Evolutionary conservation across 2,329 filamentous ascomycete genomes (phyloP).

Genomic region (Botrytis cinerea): DNA sequence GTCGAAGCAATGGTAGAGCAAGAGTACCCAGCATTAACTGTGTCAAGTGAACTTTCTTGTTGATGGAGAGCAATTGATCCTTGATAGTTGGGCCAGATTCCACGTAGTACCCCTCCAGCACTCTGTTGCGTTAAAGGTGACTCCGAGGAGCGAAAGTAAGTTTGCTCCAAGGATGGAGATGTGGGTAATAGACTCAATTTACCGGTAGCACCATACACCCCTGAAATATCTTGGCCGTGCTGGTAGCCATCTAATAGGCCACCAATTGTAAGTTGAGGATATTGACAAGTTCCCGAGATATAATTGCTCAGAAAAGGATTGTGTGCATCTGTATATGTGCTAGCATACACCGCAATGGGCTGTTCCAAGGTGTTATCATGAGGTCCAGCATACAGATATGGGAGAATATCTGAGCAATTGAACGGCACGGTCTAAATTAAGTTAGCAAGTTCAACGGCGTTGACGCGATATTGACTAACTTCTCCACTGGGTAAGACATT

Average conservation of each 20-base stretch:
- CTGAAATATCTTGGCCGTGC: conserved; percentile 43
- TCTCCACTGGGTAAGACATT: conserved; percentile 46
- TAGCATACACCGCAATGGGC: conserved; percentile 42
- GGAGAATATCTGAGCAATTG: conserved; percentile 43
- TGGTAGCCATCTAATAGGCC: conserved; percentile 44
- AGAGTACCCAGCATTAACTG: conserved; percentile 43
- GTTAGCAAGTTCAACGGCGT: not conserved
- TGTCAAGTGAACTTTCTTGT: conserved; percentile 43
- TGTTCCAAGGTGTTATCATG: conserved; percentile 25
- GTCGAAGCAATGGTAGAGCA: conserved; percentile 38
- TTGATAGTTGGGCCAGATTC: conserved; percentile 42
- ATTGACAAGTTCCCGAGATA: conserved; percentile 45
- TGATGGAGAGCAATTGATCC: conserved; percentile 44
- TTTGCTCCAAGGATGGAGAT: conserved; percentile 37
- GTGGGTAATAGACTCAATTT: conserved; percentile 41
- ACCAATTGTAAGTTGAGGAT: conserved; percentile 45
- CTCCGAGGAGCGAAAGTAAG: conserved; percentile 45
- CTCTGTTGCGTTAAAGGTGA: conserved; percentile 44
- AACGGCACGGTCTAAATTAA: conserved; percentile 43
- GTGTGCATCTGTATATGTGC: conserved; percentile 43
- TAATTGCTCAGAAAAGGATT: conserved; percentile 42
- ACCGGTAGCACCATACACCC: conserved; percentile 37
- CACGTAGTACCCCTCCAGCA: conserved; percentile 45
- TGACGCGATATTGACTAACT: conserved; percentile 30
- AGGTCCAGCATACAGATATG: conserved; percentile 43